Evolutionary conservation across 176 grass and related monocot species (phyloP), one percentile per base, ranked within the genome.

Genomic region (Thinopyrum elongatum): DNA sequence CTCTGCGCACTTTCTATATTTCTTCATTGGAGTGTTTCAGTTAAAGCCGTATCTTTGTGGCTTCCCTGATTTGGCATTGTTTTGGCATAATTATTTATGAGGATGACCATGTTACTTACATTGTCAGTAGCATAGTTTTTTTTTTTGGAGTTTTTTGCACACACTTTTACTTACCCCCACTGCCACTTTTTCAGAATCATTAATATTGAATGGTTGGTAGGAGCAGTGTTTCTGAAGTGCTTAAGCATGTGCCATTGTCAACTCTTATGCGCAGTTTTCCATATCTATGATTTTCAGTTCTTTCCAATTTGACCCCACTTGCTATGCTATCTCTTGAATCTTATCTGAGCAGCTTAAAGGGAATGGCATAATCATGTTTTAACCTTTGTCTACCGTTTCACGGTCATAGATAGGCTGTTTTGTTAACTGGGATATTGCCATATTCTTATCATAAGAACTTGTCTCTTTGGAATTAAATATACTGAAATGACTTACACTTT

Each of bases 401-500:
- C 21, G 2, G 39, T 30, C 11, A 82, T 86, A 84, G 35, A 49
- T 35, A 74, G 65, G 33, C n/a, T 74, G 25, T 74, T 65, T 59
- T 60, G 26, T 7, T 17, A 26, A 38, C n/a, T 34, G 12, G 4
- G 21, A 59, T 89, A 66, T 44, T 75, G 21, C 13, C 28, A 60
- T 68, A 81, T 83, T 62, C 34, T 51, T 28, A 69, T 81, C 33
- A 58, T 22, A 80, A 29, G 39, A 70, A 81, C 33, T 34, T 77
- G 41, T 12, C 62, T 78, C 25, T 83, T 29, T 41, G 49, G 58
- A 74, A 65, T 73, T 30, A 6, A 85, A 63, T 34, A 86, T 49
- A 63, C 28, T 36, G 21, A n/a, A 82, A 39, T 83, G 41, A 66
- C 59, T 38, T 80, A 55, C 41, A 36, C 36, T 89, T 86, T 63